Evolutionary conservation across 192 early-diverging fungal genomes (phyloP).

Genomic region (Umbelopsis ramanniana): DNA sequence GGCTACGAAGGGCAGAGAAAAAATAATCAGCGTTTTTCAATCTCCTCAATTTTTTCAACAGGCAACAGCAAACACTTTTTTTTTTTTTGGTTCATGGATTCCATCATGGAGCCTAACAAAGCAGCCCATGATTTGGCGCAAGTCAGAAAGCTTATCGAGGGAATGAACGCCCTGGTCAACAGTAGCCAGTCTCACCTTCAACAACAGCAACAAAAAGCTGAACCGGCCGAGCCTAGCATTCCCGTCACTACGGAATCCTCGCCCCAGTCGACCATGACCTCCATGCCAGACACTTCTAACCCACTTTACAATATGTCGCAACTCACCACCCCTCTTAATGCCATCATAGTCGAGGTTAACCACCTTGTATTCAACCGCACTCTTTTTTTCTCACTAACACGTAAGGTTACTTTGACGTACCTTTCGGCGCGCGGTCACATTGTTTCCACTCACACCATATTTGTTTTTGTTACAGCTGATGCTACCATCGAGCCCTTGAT

Average conservation of each 20-base stretch:
- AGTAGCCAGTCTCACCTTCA: conserved; percentile 30
- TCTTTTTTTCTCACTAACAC: conserved; percentile 37
- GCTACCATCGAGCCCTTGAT: conserved; percentile 46
- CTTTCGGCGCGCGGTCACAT: too few relatives aligned
- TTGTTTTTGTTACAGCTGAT: conserved; percentile 24
- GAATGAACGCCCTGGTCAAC: conserved; percentile 41
- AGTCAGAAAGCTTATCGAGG: conserved; percentile 43
- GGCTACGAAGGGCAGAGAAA: background rate
- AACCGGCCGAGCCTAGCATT: background rate
- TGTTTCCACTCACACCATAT: background rate
- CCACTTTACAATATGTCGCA: conserved; percentile 10
- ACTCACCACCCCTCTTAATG: conserved; percentile 14
- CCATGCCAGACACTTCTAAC: conserved; percentile 9
- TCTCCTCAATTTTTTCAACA: background rate
- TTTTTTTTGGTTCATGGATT: conserved; percentile 9
- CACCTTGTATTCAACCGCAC: conserved; percentile 38
- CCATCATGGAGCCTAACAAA: conserved; percentile 18
- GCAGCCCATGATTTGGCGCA: conserved; percentile 43
- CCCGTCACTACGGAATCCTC: conserved; percentile 15
- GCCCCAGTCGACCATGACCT: background rate
- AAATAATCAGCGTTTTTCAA: conserved; percentile 12
- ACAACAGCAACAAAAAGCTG: conserved; percentile 27
- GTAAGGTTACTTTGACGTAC: conserved; percentile 23
- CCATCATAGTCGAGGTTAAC: conserved; percentile 37
- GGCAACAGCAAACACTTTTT: background rate